Evolutionary conservation across 768 basidiomycete genomes (phyloP), one percentile per base, ranked within the genome.

Genomic region (Pholiota microspora): DNA sequence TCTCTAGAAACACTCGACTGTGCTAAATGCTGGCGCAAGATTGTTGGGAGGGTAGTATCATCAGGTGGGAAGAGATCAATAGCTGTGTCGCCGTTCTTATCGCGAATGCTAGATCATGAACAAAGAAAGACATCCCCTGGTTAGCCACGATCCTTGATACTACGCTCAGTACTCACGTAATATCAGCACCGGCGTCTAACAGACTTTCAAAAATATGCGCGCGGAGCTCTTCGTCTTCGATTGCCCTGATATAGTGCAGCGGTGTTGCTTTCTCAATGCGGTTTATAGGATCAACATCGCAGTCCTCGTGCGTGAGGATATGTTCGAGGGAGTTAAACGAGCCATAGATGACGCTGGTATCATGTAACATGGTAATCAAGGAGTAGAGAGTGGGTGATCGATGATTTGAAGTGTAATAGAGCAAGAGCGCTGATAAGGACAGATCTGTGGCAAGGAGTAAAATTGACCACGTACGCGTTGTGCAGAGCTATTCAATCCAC

Each of bases 251-350:
- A 23, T 91, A 77, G 67, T 93, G 92, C 13, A 94, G 74, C 3
- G 92, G 92, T 0, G 92, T 94, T 6, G 84, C 83, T 7, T 78
- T 78, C 45, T 86, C 84, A 25, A 88, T 64, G 16, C 77, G 76
- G 69, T 93, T 93, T 62, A 81, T 74, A 15, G 84, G 82, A 66
- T 94, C 91, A 48, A 92, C 89, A 63, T 93, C 91, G 71, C 90
- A 92, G 3, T 77, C 80, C 9, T 92, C 88, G 62, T 84, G 76
- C 4, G 80, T 81, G 29, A 94, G 77, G 59, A 94, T 82, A 51
- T 86, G 76, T 57, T 92, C 89, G 3, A 92, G 73, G 45, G 86
- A 84, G 25, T 79, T 78, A 0, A 76, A 76, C 23, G 82, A 86
- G 21, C 84, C 86, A 36, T 80, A 61, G 29, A 71, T 74, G 16